Evolutionary conservation across 2,329 filamentous ascomycete species (phyloP).

Genomic region (Chalara sp.): DNA sequence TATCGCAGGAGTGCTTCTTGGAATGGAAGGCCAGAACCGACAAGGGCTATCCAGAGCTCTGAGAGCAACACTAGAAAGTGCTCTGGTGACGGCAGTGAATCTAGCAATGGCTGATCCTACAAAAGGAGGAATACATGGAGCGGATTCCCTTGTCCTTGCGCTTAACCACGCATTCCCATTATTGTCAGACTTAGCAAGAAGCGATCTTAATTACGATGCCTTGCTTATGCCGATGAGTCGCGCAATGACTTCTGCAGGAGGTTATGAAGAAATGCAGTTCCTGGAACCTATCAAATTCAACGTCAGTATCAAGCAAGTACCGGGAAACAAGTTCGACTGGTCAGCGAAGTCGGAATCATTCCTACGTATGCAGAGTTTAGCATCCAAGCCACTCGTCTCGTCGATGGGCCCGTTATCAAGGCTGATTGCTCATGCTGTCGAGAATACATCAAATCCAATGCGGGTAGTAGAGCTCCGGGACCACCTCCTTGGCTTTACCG

Average conservation of each 20-base stretch:
- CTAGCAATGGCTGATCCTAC: constrained; percentile 47
- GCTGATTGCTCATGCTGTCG: constrained; percentile 54
- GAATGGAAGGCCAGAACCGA: constrained; percentile 50
- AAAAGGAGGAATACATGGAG: constrained; percentile 42
- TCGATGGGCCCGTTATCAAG: constrained; percentile 57
- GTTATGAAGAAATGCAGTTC: constrained; percentile 59
- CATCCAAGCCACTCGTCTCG: constrained; percentile 49
- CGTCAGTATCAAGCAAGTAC: constrained; percentile 36
- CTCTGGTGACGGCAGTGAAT: constrained; percentile 54
- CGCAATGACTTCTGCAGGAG: constrained; percentile 51
- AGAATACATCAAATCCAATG: constrained; percentile 42
- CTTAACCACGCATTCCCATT: constrained; percentile 58
- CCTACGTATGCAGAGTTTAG: constrained; percentile 46
- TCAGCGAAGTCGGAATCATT: constrained; percentile 49
- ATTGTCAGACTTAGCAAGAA: constrained; percentile 45
- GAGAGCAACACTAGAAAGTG: constrained; percentile 49
- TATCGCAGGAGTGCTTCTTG: constrained; percentile 53
- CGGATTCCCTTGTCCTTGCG: constrained; percentile 47
- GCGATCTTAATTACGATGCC: constrained; percentile 48
- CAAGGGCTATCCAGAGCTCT: constrained; percentile 47
- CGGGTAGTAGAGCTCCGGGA: constrained; percentile 38
- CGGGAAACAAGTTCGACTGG: constrained; percentile 51
- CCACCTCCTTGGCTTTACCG: constrained; percentile 41
- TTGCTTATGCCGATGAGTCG: constrained; percentile 52
- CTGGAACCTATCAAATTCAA: constrained; percentile 56